phyloP scores from a whole-genome alignment of 306 rosid genomes.

The Canavalia gladiata region DNA sequence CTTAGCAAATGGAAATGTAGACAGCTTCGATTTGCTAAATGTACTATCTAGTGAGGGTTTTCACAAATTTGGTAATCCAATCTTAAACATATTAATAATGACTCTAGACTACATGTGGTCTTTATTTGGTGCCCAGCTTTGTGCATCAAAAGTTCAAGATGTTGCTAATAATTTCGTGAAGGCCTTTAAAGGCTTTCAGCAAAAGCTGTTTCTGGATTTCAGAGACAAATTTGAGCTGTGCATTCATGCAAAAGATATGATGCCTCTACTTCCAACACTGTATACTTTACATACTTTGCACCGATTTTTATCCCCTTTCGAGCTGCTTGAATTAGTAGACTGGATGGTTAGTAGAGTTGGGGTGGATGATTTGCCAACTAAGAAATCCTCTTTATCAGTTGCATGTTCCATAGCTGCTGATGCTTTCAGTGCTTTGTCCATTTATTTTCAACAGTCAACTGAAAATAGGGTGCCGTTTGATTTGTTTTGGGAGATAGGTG shows the following conservation, averaged over 20 bases:
- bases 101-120: conserved; percentile 67
- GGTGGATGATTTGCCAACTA: conserved; percentile 51
- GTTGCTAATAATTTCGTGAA: conserved; percentile 53
- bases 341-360: conserved; percentile 73
- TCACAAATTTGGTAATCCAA: conserved; percentile 57
- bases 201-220: conserved; percentile 62
- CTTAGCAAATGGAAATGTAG: conserved; percentile 46
- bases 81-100: conserved; percentile 68
- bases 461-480: conserved; percentile 61
- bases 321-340: conserved; percentile 79
- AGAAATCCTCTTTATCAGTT: conserved; percentile 60
- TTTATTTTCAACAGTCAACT: conserved; percentile 65
- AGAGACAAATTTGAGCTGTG: conserved; percentile 60
- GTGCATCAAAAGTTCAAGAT: conserved; percentile 52
- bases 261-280: conserved; percentile 59
- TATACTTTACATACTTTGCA: conserved; percentile 64
- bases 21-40: conserved; percentile 52
- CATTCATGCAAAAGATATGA: conserved; percentile 53
- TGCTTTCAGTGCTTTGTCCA: conserved; percentile 72
- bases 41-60: conserved; percentile 57
- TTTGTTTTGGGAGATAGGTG: conserved; percentile 69
- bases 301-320: conserved; percentile 74
- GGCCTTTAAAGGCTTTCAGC: conserved; percentile 61
- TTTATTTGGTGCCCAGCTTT: conserved; percentile 47
- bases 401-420: conserved; percentile 75